Evolutionary conservation across 306 rosid species (phyloP).

Genomic region (Castanospermum australe): DNA sequence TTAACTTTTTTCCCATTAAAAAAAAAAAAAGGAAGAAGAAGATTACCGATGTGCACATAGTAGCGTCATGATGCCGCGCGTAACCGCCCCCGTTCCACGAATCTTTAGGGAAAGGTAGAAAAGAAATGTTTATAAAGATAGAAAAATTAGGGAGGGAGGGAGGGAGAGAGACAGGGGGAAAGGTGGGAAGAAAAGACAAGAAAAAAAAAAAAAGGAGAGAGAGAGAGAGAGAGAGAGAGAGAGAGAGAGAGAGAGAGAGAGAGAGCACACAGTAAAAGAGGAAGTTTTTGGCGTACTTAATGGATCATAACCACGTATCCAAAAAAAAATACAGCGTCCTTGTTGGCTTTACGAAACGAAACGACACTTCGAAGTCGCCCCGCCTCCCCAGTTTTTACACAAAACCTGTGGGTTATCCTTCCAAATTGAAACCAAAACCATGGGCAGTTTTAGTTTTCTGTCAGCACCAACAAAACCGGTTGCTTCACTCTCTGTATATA

Average conservation of each 20-base stretch:
- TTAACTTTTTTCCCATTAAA: too few relatives aligned
- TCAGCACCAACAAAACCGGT: slow-evolving; percentile 59
- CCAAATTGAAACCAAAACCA: slow-evolving; percentile 56
- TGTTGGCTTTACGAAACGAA: not conserved
- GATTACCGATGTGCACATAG: too few relatives aligned
- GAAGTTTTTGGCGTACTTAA: not conserved
- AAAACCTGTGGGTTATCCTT: slow-evolving; percentile 42
- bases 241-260: not conserved
- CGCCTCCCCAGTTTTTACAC: slow-evolving; percentile 39
- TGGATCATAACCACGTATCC: not conserved
- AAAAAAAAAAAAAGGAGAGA: too few relatives aligned
- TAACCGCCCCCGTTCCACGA: too few relatives aligned
- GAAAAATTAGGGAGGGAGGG: too few relatives aligned
- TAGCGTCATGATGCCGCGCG: too few relatives aligned
- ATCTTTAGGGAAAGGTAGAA: too few relatives aligned
- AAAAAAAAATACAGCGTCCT: slow-evolving; percentile 1
- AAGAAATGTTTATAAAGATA: too few relatives aligned
- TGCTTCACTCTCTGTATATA: slow-evolving; percentile 45
- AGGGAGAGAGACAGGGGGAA: too few relatives aligned
- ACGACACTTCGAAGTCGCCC: not conserved
- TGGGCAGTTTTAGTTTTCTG: slow-evolving; percentile 75
- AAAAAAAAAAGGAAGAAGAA: too few relatives aligned
- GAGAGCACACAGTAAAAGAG: too few relatives aligned
- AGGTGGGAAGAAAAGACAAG: too few relatives aligned
- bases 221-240: not conserved